A percentile compares a stretch with the other conserved stretches of the same genome.
Conservation (phyloP, 116 monocot species). For the Zostera marina region DNA sequence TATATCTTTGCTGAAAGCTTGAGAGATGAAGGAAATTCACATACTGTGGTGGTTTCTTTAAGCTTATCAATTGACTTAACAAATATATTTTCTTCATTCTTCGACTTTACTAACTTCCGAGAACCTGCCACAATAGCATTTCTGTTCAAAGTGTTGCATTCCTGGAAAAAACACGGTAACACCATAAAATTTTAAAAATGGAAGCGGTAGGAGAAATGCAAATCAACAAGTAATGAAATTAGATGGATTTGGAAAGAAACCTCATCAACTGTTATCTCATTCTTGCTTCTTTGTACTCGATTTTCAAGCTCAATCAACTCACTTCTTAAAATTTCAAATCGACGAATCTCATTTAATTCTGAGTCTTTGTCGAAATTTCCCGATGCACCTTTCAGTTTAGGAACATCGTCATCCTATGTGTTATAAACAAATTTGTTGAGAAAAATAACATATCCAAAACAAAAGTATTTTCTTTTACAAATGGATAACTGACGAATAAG, state of each 20-base stretch:
- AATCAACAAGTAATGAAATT: constrained; percentile 2
- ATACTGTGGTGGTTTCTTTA: constrained; percentile 73
- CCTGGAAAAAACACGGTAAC: constrained; percentile 18
- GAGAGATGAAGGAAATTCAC: neutral
- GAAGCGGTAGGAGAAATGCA: neutral
- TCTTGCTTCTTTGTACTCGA: constrained; percentile 65
- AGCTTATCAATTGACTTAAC: constrained; percentile 69
- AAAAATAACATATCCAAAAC: neutral
- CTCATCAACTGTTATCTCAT: constrained; percentile 26
- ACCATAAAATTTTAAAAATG: neutral
- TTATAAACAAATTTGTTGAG: neutral
- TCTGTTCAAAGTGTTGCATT: constrained; percentile 15
- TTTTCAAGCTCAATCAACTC: constrained; percentile 83
- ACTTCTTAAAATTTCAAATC: constrained; percentile 60
- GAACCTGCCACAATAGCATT: constrained; percentile 10
- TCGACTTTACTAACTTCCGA: constrained; percentile 13
- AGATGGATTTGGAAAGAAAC: constrained; percentile 1
- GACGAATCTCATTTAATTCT: constrained; percentile 42
- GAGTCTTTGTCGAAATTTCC: constrained; percentile 6
- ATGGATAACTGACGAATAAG: neutral
- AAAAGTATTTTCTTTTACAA: neutral
- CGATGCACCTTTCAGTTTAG: neutral
- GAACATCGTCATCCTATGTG: neutral
- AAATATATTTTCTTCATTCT: constrained; percentile 51
- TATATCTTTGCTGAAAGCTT: neutral